A percentile compares a stretch with the other conserved stretches of the same genome.
phyloP scores from a whole-genome alignment of 2,329 filamentous ascomycete species.

The Thielaviopsis ethacetica region DNA sequence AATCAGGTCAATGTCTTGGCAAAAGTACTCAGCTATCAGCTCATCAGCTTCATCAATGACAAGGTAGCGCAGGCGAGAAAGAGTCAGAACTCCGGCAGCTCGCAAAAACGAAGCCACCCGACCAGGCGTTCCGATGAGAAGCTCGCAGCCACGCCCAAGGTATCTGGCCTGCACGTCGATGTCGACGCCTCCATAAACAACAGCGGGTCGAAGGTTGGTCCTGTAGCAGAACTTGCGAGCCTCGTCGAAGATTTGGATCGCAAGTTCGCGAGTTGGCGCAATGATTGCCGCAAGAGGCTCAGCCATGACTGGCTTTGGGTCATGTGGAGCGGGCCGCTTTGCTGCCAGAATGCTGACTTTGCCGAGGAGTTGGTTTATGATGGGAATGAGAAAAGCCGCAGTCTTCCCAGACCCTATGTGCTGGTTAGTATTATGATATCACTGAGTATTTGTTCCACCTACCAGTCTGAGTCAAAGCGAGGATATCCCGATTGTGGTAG shows the following conservation, averaged over 20 bases:
- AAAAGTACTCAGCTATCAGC: conserved; percentile 59
- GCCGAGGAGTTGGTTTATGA: conserved; percentile 83
- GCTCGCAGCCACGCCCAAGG: conserved; percentile 69
- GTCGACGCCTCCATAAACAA: conserved; percentile 74
- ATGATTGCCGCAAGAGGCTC: conserved; percentile 82
- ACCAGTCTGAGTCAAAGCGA: conserved; percentile 89
- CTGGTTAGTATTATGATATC: conserved; percentile 6
- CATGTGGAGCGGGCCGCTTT: conserved; percentile 47
- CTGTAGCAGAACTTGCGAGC: conserved; percentile 85
- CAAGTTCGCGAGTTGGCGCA: conserved; percentile 75
- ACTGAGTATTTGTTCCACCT: conserved; percentile 14
- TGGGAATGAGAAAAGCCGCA: conserved; percentile 77
- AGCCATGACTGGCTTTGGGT: conserved; percentile 39
- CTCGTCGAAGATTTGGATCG: conserved; percentile 90
- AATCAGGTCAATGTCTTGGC: conserved; percentile 52
- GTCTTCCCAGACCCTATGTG: conserved; percentile 86
- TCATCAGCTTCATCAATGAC: conserved; percentile 94
- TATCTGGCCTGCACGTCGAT: conserved; percentile 52
- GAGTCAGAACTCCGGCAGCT: conserved; percentile 48
- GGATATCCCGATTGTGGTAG: conserved; percentile 59
- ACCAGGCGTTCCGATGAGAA: conserved; percentile 77
- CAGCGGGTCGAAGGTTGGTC: conserved; percentile 82
- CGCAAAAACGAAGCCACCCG: conserved; percentile 74
- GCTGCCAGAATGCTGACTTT: conserved; percentile 82
- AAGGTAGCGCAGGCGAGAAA: conserved; percentile 61